phyloP scores from a whole-genome alignment of 179 eudicot genomes.

The Monotropa hypopitys region DNA sequence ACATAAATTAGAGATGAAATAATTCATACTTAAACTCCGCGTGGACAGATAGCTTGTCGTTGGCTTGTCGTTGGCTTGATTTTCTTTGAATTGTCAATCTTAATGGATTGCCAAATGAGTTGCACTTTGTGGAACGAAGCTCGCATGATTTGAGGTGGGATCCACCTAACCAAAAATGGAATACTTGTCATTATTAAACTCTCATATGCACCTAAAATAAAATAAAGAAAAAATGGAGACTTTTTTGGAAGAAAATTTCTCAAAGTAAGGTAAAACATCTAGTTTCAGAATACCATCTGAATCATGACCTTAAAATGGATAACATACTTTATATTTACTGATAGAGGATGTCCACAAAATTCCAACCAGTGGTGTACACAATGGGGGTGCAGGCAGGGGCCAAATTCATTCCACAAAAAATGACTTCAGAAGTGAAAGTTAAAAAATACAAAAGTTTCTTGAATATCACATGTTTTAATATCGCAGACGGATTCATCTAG shows the following conservation, averaged over 20 bases:
- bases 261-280: background rate
- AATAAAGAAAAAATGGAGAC: background rate
- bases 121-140: constrained; percentile 22
- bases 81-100: constrained; percentile 21
- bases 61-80: constrained; percentile 13
- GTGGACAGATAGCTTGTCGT: constrained; percentile 23
- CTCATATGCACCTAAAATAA: background rate
- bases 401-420: background rate
- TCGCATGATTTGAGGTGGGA: constrained; percentile 25
- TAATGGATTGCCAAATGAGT: constrained; percentile 17
- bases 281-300: background rate
- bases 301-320: background rate
- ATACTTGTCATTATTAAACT: background rate
- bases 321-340: background rate
- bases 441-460: no score
- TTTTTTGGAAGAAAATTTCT: background rate
- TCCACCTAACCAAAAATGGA: constrained; percentile 27
- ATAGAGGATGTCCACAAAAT: background rate
- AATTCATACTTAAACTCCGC: constrained; percentile 38
- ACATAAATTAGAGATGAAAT: background rate
- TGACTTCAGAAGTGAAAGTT: no score
- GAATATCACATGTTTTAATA: no score
- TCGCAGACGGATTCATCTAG: no score
- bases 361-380: background rate
- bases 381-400: background rate